phyloP scores from a whole-genome alignment of 768 basidiomycete species.

The Lentinula lateritia region DNA sequence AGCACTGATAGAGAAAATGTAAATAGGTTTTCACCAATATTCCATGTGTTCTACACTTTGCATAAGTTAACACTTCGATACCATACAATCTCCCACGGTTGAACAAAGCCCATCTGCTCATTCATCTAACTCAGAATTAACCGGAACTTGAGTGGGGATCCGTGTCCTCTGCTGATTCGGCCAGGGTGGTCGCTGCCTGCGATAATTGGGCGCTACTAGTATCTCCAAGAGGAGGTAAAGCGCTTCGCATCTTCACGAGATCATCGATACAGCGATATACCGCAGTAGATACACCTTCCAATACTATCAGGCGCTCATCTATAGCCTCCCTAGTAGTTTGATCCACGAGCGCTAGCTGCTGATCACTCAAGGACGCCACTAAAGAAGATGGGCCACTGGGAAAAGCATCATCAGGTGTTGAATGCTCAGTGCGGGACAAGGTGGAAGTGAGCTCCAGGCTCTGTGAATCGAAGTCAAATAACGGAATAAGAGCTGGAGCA shows the following conservation, averaged over 20 bases:
- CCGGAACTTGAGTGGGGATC: neutral
- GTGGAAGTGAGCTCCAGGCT: neutral
- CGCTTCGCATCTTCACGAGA: conserved; percentile 67
- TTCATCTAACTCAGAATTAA: neutral
- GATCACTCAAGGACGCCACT: conserved; percentile 47
- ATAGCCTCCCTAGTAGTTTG: conserved; percentile 71
- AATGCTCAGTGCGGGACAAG: neutral
- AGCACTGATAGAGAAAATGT: conserved; percentile 20
- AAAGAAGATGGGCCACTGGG: conserved; percentile 22
- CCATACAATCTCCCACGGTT: neutral
- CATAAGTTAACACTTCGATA: neutral
- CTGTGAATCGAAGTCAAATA: conserved; percentile 27
- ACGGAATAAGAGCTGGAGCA: conserved; percentile 28
- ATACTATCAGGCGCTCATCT: conserved; percentile 73
- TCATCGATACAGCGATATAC: conserved; percentile 78
- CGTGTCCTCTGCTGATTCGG: neutral
- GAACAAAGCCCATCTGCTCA: neutral
- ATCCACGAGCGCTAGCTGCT: conserved; percentile 64
- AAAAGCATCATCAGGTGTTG: neutral
- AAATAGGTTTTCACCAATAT: neutral
- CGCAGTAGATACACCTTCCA: conserved; percentile 72
- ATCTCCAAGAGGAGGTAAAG: conserved; percentile 40
- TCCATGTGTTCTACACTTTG: neutral
- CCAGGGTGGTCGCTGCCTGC: neutral
- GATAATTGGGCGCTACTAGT: neutral